These are phyloP conservation scores for Penicillium coffeae DNA, from an alignment of 495 filamentous ascomycete species.

Conservation along the genomic window DNA sequence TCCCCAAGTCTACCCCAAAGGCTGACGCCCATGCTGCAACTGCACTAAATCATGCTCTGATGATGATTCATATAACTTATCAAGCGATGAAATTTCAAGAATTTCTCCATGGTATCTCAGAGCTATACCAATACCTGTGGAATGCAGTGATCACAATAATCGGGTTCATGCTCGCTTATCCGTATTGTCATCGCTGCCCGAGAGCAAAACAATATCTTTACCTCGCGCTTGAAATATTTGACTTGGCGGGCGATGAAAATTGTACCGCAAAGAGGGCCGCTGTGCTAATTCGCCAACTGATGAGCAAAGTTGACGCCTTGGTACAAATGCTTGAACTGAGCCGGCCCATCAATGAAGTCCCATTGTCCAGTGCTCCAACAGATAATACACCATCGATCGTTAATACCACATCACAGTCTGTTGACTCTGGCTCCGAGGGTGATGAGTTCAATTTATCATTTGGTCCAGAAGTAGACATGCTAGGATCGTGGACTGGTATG, in stretches of 20 bases:
- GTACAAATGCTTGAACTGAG: constrained; percentile 3
- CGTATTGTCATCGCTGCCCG: constrained; percentile 42
- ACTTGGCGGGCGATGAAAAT: constrained; percentile 5
- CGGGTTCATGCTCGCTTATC: constrained; percentile 48
- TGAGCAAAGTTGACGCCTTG: constrained; percentile 3
- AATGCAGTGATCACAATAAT: constrained; percentile 32
- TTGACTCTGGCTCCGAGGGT: not conserved
- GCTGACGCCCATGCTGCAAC: constrained; percentile 23
- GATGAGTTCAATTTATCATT: not conserved
- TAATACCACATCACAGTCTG: not conserved
- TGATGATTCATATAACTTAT: constrained; percentile 16
- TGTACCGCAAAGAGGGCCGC: not conserved
- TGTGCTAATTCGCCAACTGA: constrained; percentile 3
- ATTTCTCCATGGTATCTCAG: constrained; percentile 19
- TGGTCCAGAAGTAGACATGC: not conserved
- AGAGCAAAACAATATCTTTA: constrained; percentile 17
- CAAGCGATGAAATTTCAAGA: constrained; percentile 19
- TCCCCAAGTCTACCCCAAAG: constrained; percentile 12
- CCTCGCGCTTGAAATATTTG: constrained; percentile 15
- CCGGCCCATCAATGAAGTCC: not conserved
- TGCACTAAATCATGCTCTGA: constrained; percentile 24
- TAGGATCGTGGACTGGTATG: constrained; percentile 6
- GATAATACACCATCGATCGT: not conserved
- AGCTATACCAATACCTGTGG: constrained; percentile 31
- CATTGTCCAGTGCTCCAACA: not conserved